These are phyloP conservation scores for Ceratobasidium sp. DNA, from an alignment of 1,284 basidiomycete genomes.

Conservation along the genomic window DNA sequence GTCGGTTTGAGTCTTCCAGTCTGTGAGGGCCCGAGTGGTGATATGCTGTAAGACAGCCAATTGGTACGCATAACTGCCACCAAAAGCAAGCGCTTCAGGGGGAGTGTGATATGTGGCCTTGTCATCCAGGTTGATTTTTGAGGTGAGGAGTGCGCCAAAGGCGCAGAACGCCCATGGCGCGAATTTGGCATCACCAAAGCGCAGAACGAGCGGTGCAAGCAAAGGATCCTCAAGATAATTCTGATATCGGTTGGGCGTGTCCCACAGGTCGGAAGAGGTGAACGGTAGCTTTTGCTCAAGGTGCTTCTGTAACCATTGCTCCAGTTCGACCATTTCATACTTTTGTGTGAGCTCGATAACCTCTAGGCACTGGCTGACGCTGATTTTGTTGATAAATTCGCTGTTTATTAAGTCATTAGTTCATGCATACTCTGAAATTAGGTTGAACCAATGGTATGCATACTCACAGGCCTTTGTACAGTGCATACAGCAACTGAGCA, in stretches of 20 bases:
- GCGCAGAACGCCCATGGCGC: conserved; percentile 7
- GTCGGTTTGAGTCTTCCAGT: background rate
- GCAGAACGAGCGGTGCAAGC: background rate
- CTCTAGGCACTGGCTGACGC: background rate
- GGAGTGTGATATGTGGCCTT: background rate
- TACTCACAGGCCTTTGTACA: conserved; percentile 5
- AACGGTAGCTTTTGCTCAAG: background rate
- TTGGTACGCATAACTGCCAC: background rate
- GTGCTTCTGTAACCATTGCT: background rate
- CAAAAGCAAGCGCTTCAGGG: background rate
- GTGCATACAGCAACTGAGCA: background rate
- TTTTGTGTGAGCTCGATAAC: conserved; percentile 5
- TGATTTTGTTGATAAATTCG: too few species aligned
- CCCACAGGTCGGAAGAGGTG: too few species aligned
- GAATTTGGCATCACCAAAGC: background rate
- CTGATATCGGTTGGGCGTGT: background rate
- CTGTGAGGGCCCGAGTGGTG: background rate
- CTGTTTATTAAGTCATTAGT: too few species aligned
- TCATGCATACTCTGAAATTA: too few species aligned
- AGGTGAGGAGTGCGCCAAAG: background rate
- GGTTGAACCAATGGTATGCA: too few species aligned
- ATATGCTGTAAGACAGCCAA: background rate
- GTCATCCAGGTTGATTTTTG: background rate
- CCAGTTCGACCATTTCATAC: background rate
- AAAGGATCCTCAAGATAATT: background rate